A percentile compares a stretch with the other conserved stretches of the same genome.
These are phyloP conservation scores for Lachancea meyersii DNA, from an alignment of 805 yeast genomes.

Conservation along the genomic window DNA sequence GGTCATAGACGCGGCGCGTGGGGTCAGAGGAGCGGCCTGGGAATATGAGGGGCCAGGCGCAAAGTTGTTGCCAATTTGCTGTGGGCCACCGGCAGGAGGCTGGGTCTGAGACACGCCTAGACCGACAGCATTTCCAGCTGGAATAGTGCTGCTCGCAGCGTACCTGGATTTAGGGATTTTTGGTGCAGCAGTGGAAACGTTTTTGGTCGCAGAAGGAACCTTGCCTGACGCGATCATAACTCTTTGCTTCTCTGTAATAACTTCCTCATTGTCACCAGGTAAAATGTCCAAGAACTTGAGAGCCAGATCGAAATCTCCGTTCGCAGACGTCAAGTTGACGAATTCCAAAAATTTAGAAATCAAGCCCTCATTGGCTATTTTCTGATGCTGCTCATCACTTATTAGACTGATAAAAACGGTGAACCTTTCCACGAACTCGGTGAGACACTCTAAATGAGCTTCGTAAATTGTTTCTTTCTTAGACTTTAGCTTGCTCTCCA, in stretches of 20 bases:
- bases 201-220: background rate
- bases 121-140: background rate
- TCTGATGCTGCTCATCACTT: constrained; percentile 15
- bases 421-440: constrained; percentile 77
- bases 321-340: constrained; percentile 69
- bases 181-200: constrained; percentile 5
- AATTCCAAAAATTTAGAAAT: constrained; percentile 66
- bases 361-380: constrained; percentile 30
- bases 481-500: constrained; percentile 38
- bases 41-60: constrained; percentile 3
- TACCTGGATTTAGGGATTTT: constrained; percentile 3
- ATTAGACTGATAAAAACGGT: constrained; percentile 45
- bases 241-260: constrained; percentile 71
- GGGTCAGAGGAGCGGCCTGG: constrained; percentile 3
- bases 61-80: constrained; percentile 5
- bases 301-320: constrained; percentile 82
- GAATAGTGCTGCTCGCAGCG: background rate
- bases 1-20: constrained; percentile 7
- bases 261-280: constrained; percentile 69
- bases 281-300: constrained; percentile 58
- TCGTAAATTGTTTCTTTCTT: constrained; percentile 57
- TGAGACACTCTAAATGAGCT: constrained; percentile 77
- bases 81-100: background rate
- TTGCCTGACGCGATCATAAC: constrained; percentile 58
- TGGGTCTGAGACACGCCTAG: constrained; percentile 2